Base-by-base conservation (phyloP, 2,329 filamentous ascomycete species). In the Chrysoporthe austroafricana region DNA sequence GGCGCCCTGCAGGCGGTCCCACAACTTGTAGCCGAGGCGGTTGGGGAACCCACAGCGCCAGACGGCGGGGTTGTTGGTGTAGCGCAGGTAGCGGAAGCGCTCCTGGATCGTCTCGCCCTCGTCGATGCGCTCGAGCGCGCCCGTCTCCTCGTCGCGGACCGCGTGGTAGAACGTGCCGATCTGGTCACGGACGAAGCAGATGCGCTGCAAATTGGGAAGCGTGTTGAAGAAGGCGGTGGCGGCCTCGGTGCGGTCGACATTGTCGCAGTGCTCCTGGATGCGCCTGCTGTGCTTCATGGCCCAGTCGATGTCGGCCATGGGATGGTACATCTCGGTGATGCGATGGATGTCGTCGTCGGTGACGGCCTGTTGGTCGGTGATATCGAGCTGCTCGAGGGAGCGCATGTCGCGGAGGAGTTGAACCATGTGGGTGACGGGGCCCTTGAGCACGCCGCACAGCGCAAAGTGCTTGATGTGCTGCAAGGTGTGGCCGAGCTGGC, bases 41-140 rank as follows among this genome's bases (percentile, higher is more conserved):
- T 69, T 69, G 46, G 67, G 67, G 18, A 69, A 69, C 1, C 67
- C 67, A 13, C 67, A 69, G 36, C 61, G 64, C 67, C 67, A 69
- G 0, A 62, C 39, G 21, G 58, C 44, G 18, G 44, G 36, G 46
- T 61, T 60, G 13, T 54, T 26, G 16, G 16, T n/a, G n/a, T 36
- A 63, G 9, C 34, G 34, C 9, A 66, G 54, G 48, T 66, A 69
- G 5, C 64, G 67, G 5, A 39, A 48, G 36, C 36, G 21, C 16
- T 58, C 67, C 11, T 39, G 46, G 42, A 69, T 48, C 7, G n/a
- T 61, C 43, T 66, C 64, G 16, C 52, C 26, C 14, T 42, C 18
- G 56, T 66, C 39, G 39, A 66, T 64, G 14, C 54, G 46, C 46
- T 66, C 56, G 4, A 69, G 54, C 1, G 5, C 21, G 9, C 43